These are phyloP conservation scores for Lentinula edodes DNA, from an alignment of 768 basidiomycete species.

Conservation along the genomic window DNA sequence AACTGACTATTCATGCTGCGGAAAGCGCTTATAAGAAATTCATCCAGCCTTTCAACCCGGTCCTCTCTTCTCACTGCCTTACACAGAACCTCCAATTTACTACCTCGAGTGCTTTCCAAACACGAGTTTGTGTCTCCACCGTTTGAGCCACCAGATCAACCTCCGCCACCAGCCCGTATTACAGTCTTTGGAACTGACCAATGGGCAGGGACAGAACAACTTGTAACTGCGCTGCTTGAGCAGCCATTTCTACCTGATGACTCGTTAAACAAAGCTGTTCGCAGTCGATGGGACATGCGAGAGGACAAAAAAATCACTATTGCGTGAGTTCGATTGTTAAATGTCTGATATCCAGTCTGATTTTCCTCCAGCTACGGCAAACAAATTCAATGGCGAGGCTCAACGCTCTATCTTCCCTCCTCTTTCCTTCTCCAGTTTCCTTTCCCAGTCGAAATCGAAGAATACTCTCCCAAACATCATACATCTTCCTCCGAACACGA, in stretches of 20 bases:
- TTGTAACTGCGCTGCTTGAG: conserved; percentile 66
- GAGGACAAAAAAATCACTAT: conserved; percentile 27
- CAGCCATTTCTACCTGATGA: conserved; percentile 62
- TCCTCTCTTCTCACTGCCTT: conserved; percentile 32
- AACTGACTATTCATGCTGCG: background rate
- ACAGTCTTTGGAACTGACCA: conserved; percentile 57
- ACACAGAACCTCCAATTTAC: conserved; percentile 40
- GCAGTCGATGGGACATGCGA: conserved; percentile 42
- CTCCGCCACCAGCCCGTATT: background rate
- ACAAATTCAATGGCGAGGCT: background rate
- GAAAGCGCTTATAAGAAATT: background rate
- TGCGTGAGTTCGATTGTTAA: conserved; percentile 26
- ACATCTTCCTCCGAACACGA: background rate
- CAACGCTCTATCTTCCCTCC: conserved; percentile 32
- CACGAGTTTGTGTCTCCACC: conserved; percentile 28
- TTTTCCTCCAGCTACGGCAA: background rate
- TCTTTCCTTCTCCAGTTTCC: conserved; percentile 54
- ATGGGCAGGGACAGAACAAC: conserved; percentile 43
- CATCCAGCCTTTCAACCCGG: background rate
- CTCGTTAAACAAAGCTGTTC: conserved; percentile 34
- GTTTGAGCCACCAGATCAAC: conserved; percentile 40
- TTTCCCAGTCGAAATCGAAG: conserved; percentile 42
- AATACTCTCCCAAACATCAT: conserved; percentile 18
- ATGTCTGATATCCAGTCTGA: conserved; percentile 25
- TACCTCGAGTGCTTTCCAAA: conserved; percentile 40